These are phyloP conservation scores for Cryptococcus wingfieldii DNA, from an alignment of 1,284 basidiomycete genomes.

Conservation along the genomic window DNA sequence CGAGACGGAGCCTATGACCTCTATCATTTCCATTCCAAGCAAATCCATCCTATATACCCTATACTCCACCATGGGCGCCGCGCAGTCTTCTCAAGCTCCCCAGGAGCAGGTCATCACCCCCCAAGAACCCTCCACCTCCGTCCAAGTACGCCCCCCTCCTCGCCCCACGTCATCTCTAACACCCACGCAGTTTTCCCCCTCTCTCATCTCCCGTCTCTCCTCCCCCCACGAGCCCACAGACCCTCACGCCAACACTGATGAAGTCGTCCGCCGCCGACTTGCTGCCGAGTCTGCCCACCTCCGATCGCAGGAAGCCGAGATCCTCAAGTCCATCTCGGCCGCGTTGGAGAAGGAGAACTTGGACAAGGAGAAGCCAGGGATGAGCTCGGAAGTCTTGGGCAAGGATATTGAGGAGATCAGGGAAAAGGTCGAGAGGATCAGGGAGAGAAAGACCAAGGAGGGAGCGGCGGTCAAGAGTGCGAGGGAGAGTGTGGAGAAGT, in stretches of 20 bases:
- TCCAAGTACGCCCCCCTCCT: slow-evolving; percentile 30
- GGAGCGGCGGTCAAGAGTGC: slow-evolving; percentile 32
- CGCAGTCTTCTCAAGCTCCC: slow-evolving; percentile 32
- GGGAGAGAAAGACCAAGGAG: slow-evolving; percentile 32
- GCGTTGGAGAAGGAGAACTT: slow-evolving; percentile 50
- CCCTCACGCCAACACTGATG: slow-evolving; percentile 31
- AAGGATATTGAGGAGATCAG: slow-evolving; percentile 49
- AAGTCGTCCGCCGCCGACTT: slow-evolving; percentile 41
- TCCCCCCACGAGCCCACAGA: slow-evolving; percentile 19
- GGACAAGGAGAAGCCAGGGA: slow-evolving; percentile 47
- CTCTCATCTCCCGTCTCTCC: slow-evolving; percentile 41
- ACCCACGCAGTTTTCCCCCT: slow-evolving; percentile 41
- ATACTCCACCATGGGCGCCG: slow-evolving; percentile 34
- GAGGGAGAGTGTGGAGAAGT: slow-evolving; percentile 41
- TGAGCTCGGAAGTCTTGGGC: slow-evolving; percentile 42
- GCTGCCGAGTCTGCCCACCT: slow-evolving; percentile 44
- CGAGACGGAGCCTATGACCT: not conserved
- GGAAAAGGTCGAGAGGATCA: slow-evolving; percentile 48
- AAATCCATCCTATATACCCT: not conserved
- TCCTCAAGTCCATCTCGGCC: slow-evolving; percentile 40
- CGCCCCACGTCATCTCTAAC: not conserved
- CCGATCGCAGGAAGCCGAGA: slow-evolving; percentile 44
- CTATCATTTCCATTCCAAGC: not conserved
- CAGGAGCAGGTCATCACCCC: slow-evolving; percentile 43
- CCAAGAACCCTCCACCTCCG: slow-evolving; percentile 38